Base-by-base conservation (phyloP, 1,139 yeast species). In the Zygosaccharomyces pseudobailii region DNA sequence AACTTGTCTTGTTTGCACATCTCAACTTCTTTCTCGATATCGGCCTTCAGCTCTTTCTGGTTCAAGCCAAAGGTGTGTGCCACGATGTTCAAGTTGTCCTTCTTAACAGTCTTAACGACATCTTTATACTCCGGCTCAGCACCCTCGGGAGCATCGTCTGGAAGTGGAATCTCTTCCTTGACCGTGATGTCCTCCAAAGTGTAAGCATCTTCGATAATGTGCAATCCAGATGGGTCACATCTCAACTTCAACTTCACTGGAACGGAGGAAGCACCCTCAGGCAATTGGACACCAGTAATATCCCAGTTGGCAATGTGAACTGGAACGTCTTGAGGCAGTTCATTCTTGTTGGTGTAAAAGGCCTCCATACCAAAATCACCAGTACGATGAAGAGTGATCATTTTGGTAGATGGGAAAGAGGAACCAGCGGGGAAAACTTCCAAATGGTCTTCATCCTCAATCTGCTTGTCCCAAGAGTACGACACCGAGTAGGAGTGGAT, bases 391-490 rank as follows among this genome's bases (percentile, higher is more conserved):
- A 92, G 78, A 51, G 98, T 92, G 67, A 94, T 87, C 67, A 89
- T 82, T 79, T 92, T 92, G 59, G 97, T 89, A 52, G 92, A 81
- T 73, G 99, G 99, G 87, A 82, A 89, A 51, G 79, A 67, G 52
- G 95, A 90, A 55, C 96, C 96, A 65, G 80, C 80, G 68, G 97
- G 95, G 95, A 92, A 92, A 50, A 92, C 98, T 75, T 92, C 97
- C 71, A 92, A 77, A 69, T 87, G 90, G 67, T 84, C 90, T 52
- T 87, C 87, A 61, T 78, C 84, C 71, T 87, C 97, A 54, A 81
- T 90, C 69, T 87, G 89, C 70, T 90, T 80, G 67, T 85, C 95
- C 98, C 98, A 94, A 72, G 74, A 80, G 81, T 88, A 94, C 45
- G 97, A 86, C 58, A 94, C 97, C 40, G 96, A 82, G 80, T 81